Evolutionary conservation across 225 moss, liverwort and hornwort species (phyloP), one percentile per base, ranked within the genome.

Genomic region (Thuidium tamariscinum): DNA sequence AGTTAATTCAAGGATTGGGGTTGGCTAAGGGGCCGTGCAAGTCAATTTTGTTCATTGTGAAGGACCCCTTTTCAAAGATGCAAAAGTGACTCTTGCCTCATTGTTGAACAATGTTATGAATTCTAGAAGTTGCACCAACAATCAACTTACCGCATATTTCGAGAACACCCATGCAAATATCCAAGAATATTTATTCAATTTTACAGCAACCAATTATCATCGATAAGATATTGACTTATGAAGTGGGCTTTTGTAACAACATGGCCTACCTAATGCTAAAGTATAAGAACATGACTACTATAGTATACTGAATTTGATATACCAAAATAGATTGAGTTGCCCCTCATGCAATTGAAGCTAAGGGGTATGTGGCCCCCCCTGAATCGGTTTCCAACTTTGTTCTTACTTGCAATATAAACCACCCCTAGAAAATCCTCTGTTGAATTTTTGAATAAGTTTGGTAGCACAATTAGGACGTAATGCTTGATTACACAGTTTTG

Each of bases 201-300:
- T 41, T 41, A 8, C 0, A 69, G 7, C 4, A 25, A 1, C 11
- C 0, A 3, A 70, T 26, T 69, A 69, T 69, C 21, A 15, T 39
- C 0, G 4, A 69, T 25, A 22, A 2, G 25, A 0, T 4, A 69
- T 14, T 1, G 1, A 4, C 25, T 26, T 22, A 5, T 5, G 2
- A 42, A 1, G 7, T 23, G 9, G 42, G 5, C 14, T 42, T 42
- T 1, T 1, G 1, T 37, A 1, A 67, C 39, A n/a, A 10, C 2
- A 39, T 37, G 1, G 7, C 13, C 3, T 1, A 1, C 2, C 0
- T 0, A 0, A 68, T 23, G 4, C 23, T 4, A 39, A 23, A 1
- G 23, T 68, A 1, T 4, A 49, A 49, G 49, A 11, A 11, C 13
- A 49, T 49, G 49, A 11, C 12, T 49, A 44, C 9, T 9, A 44